Base-by-base conservation (phyloP, 2,329 filamentous ascomycete genomes). In the Trichoderma asperellum region DNA sequence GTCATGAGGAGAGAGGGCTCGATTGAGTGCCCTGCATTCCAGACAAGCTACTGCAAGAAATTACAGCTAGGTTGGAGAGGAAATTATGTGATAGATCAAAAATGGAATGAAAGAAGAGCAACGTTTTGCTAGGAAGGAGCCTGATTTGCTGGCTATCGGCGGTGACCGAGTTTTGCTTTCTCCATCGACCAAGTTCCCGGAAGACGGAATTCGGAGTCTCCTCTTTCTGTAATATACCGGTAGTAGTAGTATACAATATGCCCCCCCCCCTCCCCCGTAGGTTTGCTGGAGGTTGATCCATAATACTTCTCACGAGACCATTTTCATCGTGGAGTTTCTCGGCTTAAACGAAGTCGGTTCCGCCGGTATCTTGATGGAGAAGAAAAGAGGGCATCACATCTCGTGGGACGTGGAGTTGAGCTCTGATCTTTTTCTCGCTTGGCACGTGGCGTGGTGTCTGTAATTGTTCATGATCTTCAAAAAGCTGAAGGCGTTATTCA, bases 21-120 rank as follows among this genome's bases (percentile, higher is more conserved):
- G 63, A 66, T 66, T 66, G 49, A 56, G 49, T 43, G 47, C 49
- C 49, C 49, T 43, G 61, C 61, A 49, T 29, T 58, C 40, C 21
- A 67, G 64, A 67, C 64, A 67, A 56, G 55, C 64, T 67, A 67
- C 64, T 67, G 55, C 64, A 67, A 49, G 64, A 67, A 67, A 67
- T 67, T 67, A 32, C 32, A 5, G 52, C 55, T 4, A 27, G 40
- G 55, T 32, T 24, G 52, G 37, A 11, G n/a, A 18, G 14, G 12
- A 16, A 24, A 12, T 49, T 49, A 58, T 66, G 32, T 52, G 40
- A 67, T 52, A 37, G n/a, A 59, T 67, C 64, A 59, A 16, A 4
- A 27, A 49, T 32, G 21, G 14, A 29, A 16, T n/a, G 18, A 6
- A 43, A 6, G 29, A 12, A 55, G 12, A 56, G 24, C 12, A 67